Evolutionary conservation across 768 basidiomycete species (phyloP).

Genomic region (Amanita molliuscula): DNA sequence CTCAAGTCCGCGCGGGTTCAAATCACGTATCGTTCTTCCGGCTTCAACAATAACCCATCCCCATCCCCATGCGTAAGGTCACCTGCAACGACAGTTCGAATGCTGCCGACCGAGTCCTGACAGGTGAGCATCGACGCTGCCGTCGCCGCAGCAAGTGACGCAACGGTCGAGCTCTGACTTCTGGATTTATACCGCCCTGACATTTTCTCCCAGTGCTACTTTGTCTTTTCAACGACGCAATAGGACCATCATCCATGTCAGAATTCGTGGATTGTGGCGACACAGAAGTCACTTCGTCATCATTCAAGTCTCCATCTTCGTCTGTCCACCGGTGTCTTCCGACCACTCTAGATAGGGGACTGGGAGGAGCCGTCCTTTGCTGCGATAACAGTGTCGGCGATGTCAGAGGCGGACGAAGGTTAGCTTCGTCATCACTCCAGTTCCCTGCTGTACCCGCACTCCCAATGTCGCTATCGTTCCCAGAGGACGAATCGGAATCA

Average conservation of each 20-base stretch:
- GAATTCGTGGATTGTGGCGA: conserved; percentile 61
- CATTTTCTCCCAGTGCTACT: conserved; percentile 22
- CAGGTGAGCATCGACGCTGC: conserved; percentile 16
- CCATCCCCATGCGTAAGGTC: conserved; percentile 31
- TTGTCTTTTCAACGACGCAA: conserved; percentile 18
- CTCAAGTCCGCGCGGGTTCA: conserved; percentile 19
- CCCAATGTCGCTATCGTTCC: conserved; percentile 22
- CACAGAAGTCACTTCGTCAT: conserved; percentile 44
- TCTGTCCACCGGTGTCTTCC: conserved; percentile 45
- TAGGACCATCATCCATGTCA: conserved; percentile 36
- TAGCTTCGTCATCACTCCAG: conserved; percentile 26
- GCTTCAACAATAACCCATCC: conserved; percentile 13
- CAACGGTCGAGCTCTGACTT: conserved; percentile 62
- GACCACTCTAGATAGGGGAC: conserved; percentile 54
- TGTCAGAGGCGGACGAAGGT: conserved; percentile 16
- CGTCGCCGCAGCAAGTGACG: conserved; percentile 37
- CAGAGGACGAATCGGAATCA: conserved; percentile 61
- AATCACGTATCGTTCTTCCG: conserved; percentile 21
- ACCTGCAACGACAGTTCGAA: conserved; percentile 58
- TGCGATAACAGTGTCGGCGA: conserved; percentile 24
- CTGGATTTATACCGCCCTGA: conserved; percentile 29
- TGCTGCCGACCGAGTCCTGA: conserved; percentile 54
- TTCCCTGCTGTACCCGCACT: conserved; percentile 18
- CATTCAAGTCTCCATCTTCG: conserved; percentile 32
- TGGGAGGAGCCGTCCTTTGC: conserved; percentile 36